phyloP scores from a whole-genome alignment of 23 red algal genomes.

The Gracilaria domingensis region DNA sequence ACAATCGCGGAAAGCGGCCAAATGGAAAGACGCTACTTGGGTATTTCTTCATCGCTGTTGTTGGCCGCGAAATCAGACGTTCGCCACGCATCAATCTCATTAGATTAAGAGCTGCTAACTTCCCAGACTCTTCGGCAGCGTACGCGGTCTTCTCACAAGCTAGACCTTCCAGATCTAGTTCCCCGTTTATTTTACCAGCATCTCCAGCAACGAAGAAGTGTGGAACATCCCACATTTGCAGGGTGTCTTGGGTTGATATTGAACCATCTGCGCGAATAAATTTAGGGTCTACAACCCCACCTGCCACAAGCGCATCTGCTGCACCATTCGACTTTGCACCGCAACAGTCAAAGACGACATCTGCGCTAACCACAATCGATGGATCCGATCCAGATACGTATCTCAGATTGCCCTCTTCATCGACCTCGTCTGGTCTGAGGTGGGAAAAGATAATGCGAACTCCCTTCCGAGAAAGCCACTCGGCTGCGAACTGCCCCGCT shows the following conservation, averaged over 20 bases:
- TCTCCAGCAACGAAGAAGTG: constrained; percentile 71
- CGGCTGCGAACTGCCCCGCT: constrained; percentile 26
- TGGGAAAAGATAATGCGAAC: constrained; percentile 26
- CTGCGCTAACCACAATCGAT: constrained; percentile 17
- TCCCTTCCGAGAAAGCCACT: constrained; percentile 29
- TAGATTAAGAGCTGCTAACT: constrained; percentile 52
- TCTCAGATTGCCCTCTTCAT: not conserved
- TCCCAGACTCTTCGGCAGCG: constrained; percentile 58
- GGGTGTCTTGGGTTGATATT: constrained; percentile 20
- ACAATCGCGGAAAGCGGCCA: constrained; percentile 56
- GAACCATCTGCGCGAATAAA: constrained; percentile 27
- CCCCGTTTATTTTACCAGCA: constrained; percentile 24
- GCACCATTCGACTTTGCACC: constrained; percentile 56
- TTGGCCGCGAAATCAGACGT: constrained; percentile 5
- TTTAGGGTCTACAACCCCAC: constrained; percentile 30
- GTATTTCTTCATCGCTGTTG: constrained; percentile 15
- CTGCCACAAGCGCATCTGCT: constrained; percentile 36
- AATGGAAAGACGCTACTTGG: constrained; percentile 49
- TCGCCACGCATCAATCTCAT: constrained; percentile 32
- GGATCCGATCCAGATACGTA: constrained; percentile 37
- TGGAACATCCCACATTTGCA: constrained; percentile 41
- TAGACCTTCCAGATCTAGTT: constrained; percentile 36
- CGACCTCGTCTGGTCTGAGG: constrained; percentile 1
- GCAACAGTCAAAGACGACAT: constrained; percentile 65
- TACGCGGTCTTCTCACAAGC: constrained; percentile 65